Percentiles rank a stretch among this genome's conserved stretches.
Conservation (phyloP, 768 basidiomycete species). For the Melanogaster broomeanus region DNA sequence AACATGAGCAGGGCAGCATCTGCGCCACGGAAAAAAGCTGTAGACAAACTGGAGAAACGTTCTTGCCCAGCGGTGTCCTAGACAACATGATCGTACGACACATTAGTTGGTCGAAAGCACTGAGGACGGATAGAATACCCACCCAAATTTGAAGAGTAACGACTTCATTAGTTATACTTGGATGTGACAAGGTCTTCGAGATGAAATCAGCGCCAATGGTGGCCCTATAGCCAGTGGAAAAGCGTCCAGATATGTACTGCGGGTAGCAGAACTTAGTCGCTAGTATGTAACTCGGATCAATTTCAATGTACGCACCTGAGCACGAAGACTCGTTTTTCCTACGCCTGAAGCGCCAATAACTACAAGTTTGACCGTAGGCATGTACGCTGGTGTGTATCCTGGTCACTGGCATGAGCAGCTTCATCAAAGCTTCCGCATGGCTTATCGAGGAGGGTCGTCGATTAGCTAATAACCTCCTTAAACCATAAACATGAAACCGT, state of each 20-base stretch:
- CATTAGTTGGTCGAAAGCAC: conserved; percentile 3
- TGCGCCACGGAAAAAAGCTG: conserved; percentile 83
- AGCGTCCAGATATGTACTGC: conserved; percentile 76
- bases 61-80: conserved; percentile 90
- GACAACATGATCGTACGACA: conserved; percentile 1
- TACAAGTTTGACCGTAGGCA: conserved; percentile 79
- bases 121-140: conserved; percentile 15
- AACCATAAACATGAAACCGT: conserved; percentile 8
- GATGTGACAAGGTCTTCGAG: conserved; percentile 68
- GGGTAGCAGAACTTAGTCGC: not conserved
- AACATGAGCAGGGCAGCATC: conserved; percentile 83
- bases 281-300: not conserved
- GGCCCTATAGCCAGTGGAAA: conserved; percentile 75
- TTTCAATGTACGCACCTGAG: conserved; percentile 51
- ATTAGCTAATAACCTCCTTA: not conserved
- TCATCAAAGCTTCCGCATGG: conserved; percentile 10
- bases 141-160: conserved; percentile 75
- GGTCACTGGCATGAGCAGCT: conserved; percentile 15
- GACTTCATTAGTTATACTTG: conserved; percentile 50
- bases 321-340: conserved; percentile 82
- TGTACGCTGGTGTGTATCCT: conserved; percentile 26
- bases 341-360: conserved; percentile 82
- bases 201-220: conserved; percentile 93
- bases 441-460: not conserved
- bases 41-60: conserved; percentile 79